Conservation (phyloP, 2,329 filamentous ascomycete genomes). For the Aspergillus neotritici region DNA sequence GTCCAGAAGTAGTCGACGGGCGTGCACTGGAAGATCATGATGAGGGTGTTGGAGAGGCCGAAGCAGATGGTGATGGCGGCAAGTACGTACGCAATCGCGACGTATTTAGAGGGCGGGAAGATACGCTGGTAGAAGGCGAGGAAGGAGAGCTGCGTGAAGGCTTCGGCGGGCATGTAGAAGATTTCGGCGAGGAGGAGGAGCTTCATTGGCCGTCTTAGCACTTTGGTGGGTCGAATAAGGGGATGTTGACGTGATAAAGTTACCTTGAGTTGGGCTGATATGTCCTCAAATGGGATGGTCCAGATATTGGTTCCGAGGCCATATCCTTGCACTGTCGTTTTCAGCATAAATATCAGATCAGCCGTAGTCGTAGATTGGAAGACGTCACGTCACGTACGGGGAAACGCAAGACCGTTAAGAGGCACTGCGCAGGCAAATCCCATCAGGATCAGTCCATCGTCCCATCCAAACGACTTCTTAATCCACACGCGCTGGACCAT, state of each 20-base stretch:
- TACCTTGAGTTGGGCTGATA: constrained; percentile 10
- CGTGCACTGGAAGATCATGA: constrained; percentile 22
- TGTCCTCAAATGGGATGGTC: constrained; percentile 10
- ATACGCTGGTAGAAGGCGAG: constrained; percentile 53
- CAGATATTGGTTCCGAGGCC: constrained; percentile 13
- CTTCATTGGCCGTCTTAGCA: neutral
- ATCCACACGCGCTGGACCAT: constrained; percentile 3
- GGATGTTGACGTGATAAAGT: too few species aligned
- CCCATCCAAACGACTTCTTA: constrained; percentile 9
- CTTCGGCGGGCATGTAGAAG: constrained; percentile 45
- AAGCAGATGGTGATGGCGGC: constrained; percentile 48
- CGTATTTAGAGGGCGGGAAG: constrained; percentile 39
- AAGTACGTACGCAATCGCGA: constrained; percentile 39
- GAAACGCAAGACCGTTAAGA: constrained; percentile 5
- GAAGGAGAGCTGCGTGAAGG: constrained; percentile 48
- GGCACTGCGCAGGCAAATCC: constrained; percentile 5
- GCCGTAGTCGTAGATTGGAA: too few species aligned
- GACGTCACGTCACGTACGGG: neutral
- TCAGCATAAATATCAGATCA: neutral
- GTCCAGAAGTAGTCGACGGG: constrained; percentile 49
- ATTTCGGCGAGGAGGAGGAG: constrained; percentile 24
- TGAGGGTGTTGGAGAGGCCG: constrained; percentile 32
- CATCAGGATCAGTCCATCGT: constrained; percentile 8
- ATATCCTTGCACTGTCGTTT: constrained; percentile 8
- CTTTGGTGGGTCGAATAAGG: too few species aligned